Conservation (phyloP, 148 eudicot genomes). For the Suaeda aralocaspica region DNA sequence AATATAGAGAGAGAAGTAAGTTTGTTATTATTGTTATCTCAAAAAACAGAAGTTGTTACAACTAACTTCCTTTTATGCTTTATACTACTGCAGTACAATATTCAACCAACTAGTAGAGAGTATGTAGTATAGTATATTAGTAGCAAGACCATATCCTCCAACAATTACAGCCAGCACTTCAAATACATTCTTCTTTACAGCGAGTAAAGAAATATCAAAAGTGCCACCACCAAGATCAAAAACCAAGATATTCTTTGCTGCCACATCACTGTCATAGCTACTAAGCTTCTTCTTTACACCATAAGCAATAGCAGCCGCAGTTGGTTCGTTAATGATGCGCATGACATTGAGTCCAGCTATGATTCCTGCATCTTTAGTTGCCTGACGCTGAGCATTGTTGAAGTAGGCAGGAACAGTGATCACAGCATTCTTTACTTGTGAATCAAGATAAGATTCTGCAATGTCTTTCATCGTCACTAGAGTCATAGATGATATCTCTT, state of each 20-base stretch:
- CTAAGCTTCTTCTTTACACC: neutral
- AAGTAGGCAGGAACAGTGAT: constrained; percentile 8
- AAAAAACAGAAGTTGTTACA: no score
- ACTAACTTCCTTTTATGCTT: no score
- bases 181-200: neutral
- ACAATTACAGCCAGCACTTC: neutral
- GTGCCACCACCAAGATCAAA: constrained; percentile 10
- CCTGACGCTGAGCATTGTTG: neutral
- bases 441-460: neutral
- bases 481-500: constrained; percentile 1
- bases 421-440: constrained; percentile 4
- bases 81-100: no score
- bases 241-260: neutral
- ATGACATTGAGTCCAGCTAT: neutral
- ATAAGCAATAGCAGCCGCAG: constrained; percentile 4
- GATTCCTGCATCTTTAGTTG: neutral
- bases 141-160: no score
- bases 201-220: neutral
- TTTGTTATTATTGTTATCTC: no score
- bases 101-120: no score
- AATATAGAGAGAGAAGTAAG: no score
- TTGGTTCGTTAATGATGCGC: neutral
- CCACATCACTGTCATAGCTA: neutral
- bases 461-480: neutral
- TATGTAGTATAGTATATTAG: no score